Evolutionary conservation across 208 protist species (phyloP), one percentile per base, ranked within the genome.

Genomic region (Trypanosoma platydactyli): DNA sequence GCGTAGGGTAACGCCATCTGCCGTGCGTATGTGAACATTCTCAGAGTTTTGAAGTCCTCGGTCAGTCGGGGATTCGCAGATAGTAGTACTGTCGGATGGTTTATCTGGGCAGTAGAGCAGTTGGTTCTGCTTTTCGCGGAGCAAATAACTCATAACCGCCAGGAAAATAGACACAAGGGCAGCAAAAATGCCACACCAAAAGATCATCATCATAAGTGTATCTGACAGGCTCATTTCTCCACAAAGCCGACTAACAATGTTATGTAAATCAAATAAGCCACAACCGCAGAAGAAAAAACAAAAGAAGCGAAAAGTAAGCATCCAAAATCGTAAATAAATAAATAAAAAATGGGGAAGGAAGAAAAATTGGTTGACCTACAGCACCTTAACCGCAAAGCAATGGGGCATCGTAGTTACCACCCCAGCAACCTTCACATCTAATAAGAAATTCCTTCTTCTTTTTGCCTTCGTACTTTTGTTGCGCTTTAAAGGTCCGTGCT

Each of bases 71-170:
- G 76, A 79, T n/a, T 86, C 80, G 64, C 84, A 91, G 27, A 73
- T 49, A 49, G 68, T 59, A 2, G 76, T 73, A 60, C 84, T 92
- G 46, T 83, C 83, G 6, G 72, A 53, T 3, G 91, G 91, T 13
- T 64, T 67, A 15, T 83, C 46, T 3, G 91, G 91, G 38, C 80
- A 78, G 59, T 96, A 96, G 16, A 96, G 72, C 29, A 94, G 41
- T 12, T 38, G 62, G 56, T 84, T 77, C 63, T 91, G 84, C n/a
- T 73, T 48, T 25, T 59, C 46, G 40, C 79, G 77, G 18, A 73
- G 77, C 22, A 52, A 64, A 55, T 71, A 76, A 18, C 71, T 71
- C 0, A 82, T 5, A 5, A 63, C 29, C 22, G 54, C 70, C 0
- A 91, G 41, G 22, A 68, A 52, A 7, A 66, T 44, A 4, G 81